Evolutionary conservation across 1,139 yeast genomes (phyloP).

Genomic region (Candida smagusa): DNA sequence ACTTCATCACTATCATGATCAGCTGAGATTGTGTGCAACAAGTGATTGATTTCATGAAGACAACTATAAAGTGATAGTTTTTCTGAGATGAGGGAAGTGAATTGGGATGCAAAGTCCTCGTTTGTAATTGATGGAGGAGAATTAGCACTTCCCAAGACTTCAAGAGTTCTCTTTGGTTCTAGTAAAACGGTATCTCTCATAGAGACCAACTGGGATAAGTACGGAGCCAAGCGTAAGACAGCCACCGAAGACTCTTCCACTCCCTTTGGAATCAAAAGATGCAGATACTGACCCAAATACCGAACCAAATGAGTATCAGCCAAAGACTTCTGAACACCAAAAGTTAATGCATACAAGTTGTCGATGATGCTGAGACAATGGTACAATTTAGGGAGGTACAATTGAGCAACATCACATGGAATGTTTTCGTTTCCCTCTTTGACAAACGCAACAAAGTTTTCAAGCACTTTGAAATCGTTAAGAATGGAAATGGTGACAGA

Average conservation of each 20-base stretch:
- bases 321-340: conserved; percentile 49
- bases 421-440: conserved; percentile 13
- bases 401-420: conserved; percentile 23
- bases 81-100: conserved; percentile 23
- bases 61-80: conserved; percentile 30
- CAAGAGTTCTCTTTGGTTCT: background rate
- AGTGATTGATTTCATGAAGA: conserved; percentile 25
- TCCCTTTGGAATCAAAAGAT: conserved; percentile 10
- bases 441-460: conserved; percentile 26
- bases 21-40: conserved; percentile 17
- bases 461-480: conserved; percentile 55
- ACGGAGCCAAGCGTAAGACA: conserved; percentile 6
- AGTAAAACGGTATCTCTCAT: conserved; percentile 12
- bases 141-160: background rate
- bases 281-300: conserved; percentile 15
- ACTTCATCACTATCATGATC: conserved; percentile 46
- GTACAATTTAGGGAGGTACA: conserved; percentile 49
- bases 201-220: conserved; percentile 18
- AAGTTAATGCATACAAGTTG: conserved; percentile 51
- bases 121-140: conserved; percentile 1
- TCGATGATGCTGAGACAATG: conserved; percentile 51
- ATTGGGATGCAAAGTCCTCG: conserved; percentile 12
- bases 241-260: background rate
- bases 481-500: conserved; percentile 53
- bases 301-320: conserved; percentile 14